Evolutionary conservation across 257 asterid species (phyloP), one percentile per base, ranked within the genome.

Genomic region (Hygrophila difformis): DNA sequence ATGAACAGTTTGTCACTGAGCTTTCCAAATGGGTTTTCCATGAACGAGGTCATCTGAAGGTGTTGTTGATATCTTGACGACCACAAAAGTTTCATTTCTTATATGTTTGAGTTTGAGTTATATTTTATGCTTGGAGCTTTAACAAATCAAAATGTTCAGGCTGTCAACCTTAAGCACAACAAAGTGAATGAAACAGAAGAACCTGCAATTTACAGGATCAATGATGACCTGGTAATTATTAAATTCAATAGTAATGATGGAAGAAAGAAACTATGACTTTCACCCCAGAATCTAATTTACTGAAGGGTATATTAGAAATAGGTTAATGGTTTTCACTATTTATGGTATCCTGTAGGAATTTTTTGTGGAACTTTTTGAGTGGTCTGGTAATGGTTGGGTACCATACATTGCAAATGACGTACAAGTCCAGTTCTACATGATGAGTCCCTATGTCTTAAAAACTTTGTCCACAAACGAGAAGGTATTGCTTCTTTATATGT

Each of bases 381-480:
- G 97, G 97, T 76, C 92, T 66, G 97, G 95, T 44, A 41, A 68
- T 44, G 74, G 74, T 47, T 87, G 97, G 97, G 77, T 71, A 56
- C 97, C 97, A 35, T 84, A 84, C 23, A 76, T 87, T 44, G 85
- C 93, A 60, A 76, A 78, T 70, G 97, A 87, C 66, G 74, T 84
- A 60, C 97, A 87, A 63, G 55, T 84, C 53, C 97, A 87, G 75
- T 84, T 87, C 61, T 87, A 80, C 68, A 83, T 87, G 97, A 87
- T 87, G 97, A 87, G 97, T 62, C 97, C 97, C 26, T 83, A 87
- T 48, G 92, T 87, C 54, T 66, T 87, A 69, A 87, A 84, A 72
- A 76, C 83, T 51, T 37, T 87, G 69, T 78, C 93, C 16, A 76
- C 86, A 13, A 62, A 87, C 73, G 51, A 70, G 66, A 76, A 87